A percentile compares a stretch with the other conserved stretches of the same genome.
Conservation (phyloP, 2,329 filamentous ascomycete species). For the Aureobasidium zeae region DNA sequence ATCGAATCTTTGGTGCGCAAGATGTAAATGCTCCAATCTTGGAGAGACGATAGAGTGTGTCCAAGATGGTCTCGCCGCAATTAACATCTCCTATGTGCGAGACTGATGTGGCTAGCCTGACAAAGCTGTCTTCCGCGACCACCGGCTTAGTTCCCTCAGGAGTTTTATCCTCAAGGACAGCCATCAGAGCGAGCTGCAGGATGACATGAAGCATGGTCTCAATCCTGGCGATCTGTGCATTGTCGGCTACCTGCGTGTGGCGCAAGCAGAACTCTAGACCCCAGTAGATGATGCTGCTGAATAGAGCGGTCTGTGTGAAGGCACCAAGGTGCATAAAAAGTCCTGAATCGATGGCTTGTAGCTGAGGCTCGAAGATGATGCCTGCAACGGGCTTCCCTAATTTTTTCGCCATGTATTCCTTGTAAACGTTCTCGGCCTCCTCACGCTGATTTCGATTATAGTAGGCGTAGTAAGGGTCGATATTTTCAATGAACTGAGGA, state of each 20-base stretch:
- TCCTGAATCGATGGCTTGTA: slow-evolving; percentile 66
- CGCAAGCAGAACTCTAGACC: slow-evolving; percentile 72
- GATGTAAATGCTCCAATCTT: slow-evolving; percentile 67
- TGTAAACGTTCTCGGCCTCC: slow-evolving; percentile 84
- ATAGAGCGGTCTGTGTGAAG: slow-evolving; percentile 77
- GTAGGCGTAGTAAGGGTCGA: slow-evolving; percentile 92
- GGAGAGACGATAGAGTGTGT: slow-evolving; percentile 44
- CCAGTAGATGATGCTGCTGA: slow-evolving; percentile 84
- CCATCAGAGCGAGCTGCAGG: slow-evolving; percentile 76
- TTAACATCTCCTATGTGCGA: slow-evolving; percentile 1
- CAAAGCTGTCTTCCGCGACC: slow-evolving; percentile 15
- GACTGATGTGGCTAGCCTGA: slow-evolving; percentile 12
- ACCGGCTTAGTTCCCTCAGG: slow-evolving; percentile 8
- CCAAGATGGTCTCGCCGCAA: slow-evolving; percentile 38
- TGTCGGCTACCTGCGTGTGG: slow-evolving; percentile 58
- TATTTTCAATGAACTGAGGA: slow-evolving; percentile 71
- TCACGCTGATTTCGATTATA: slow-evolving; percentile 96
- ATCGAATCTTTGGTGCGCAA: slow-evolving; percentile 72
- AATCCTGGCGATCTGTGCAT: slow-evolving; percentile 69
- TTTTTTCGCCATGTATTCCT: slow-evolving; percentile 76
- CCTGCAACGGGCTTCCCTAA: slow-evolving; percentile 72
- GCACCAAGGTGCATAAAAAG: slow-evolving; percentile 65
- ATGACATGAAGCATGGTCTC: slow-evolving; percentile 90
- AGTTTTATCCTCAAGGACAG: slow-evolving; percentile 64
- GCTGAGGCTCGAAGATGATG: slow-evolving; percentile 82